phyloP scores from a whole-genome alignment of 805 yeast genomes.

The Ogataea populi-albae region DNA sequence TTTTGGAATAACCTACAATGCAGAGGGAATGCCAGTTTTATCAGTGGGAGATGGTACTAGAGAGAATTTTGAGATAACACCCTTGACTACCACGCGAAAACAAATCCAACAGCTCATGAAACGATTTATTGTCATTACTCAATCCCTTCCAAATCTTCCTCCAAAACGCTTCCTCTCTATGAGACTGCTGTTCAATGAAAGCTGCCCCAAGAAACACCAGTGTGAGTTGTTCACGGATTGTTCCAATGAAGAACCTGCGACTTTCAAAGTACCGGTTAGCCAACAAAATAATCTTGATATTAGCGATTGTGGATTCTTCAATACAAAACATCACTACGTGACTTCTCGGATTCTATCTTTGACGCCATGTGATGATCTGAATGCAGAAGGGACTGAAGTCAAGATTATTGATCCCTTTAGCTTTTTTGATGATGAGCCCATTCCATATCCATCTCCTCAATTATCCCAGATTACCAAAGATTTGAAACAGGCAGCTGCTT shows the following conservation, averaged over 20 bases:
- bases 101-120: conserved; percentile 48
- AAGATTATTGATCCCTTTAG: conserved; percentile 31
- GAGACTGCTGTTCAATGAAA: conserved; percentile 48
- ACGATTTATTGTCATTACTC: conserved; percentile 51
- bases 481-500: conserved; percentile 13
- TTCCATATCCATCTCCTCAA: conserved; percentile 1
- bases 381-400: conserved; percentile 35
- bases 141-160: conserved; percentile 51
- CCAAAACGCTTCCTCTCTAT: conserved; percentile 43
- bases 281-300: conserved; percentile 15
- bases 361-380: conserved; percentile 24
- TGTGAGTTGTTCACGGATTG: conserved; percentile 41
- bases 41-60: conserved; percentile 23
- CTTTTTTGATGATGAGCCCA: conserved; percentile 1
- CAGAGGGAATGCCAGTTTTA: conserved; percentile 21
- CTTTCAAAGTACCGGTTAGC: conserved; percentile 34
- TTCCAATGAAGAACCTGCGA: conserved; percentile 36
- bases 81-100: conserved; percentile 39
- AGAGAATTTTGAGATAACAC: conserved; percentile 10
- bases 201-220: conserved; percentile 46
- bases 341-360: conserved; percentile 30
- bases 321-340: conserved; percentile 22
- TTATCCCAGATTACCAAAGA: conserved; percentile 27
- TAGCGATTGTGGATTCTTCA: conserved; percentile 23
- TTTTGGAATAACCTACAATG: conserved; percentile 44